Conservation (phyloP, 2,329 filamentous ascomycete species). For the Penicillium olsonii region DNA sequence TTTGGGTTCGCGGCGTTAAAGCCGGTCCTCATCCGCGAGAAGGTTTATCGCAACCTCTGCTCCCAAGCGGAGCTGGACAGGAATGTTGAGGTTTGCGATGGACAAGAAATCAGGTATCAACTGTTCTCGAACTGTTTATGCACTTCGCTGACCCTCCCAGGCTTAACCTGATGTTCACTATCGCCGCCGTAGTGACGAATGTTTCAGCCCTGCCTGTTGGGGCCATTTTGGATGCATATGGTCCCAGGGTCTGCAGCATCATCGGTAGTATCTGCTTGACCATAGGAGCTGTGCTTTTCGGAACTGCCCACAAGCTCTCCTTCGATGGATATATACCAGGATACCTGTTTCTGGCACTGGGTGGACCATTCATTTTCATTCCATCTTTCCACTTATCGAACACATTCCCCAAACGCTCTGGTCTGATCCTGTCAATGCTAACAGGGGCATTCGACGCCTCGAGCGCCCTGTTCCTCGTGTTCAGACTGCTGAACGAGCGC, state of each 20-base stretch:
- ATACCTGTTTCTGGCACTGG: slow-evolving; percentile 74
- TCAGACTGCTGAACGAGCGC: slow-evolving; percentile 68
- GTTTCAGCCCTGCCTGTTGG: slow-evolving; percentile 82
- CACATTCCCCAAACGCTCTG: slow-evolving; percentile 74
- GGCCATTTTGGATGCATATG: slow-evolving; percentile 78
- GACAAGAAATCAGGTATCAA: slow-evolving; percentile 55
- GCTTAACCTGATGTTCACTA: slow-evolving; percentile 89
- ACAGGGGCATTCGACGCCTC: slow-evolving; percentile 84
- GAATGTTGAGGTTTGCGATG: slow-evolving; percentile 55
- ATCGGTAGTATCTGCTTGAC: slow-evolving; percentile 69
- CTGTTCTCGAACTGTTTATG: not conserved
- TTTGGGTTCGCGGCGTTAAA: slow-evolving; percentile 86
- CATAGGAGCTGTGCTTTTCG: slow-evolving; percentile 71
- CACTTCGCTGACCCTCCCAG: slow-evolving; percentile 23
- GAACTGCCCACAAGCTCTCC: slow-evolving; percentile 62
- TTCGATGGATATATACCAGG: slow-evolving; percentile 76
- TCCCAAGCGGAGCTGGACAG: slow-evolving; percentile 51
- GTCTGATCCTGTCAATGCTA: slow-evolving; percentile 75
- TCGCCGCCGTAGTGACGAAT: slow-evolving; percentile 84
- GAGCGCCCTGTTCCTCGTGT: slow-evolving; percentile 74
- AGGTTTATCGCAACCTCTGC: slow-evolving; percentile 69
- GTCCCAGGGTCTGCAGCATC: slow-evolving; percentile 74
- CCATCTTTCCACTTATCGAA: slow-evolving; percentile 83
- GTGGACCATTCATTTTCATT: slow-evolving; percentile 80
- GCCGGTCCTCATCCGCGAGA: slow-evolving; percentile 73